Evolutionary conservation across 768 basidiomycete species (phyloP), one percentile per base, ranked within the genome.

Genomic region (Tylopilus vinaceipallidus): DNA sequence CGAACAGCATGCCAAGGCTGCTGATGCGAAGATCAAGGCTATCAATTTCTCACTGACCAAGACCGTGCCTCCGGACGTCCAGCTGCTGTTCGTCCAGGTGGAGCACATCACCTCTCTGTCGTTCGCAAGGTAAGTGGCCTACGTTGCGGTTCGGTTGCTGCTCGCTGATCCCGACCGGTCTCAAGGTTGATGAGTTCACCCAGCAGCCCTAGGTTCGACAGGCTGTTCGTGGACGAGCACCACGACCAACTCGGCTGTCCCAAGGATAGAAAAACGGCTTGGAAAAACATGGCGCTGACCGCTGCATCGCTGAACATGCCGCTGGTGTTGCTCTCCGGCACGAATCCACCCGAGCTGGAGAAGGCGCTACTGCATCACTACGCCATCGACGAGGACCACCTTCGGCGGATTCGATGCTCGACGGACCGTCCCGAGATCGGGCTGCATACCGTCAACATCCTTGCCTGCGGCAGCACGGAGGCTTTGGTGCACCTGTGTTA

Each of bases 71-170:
- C 2, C 8, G 0, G 51, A 42, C 0, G 26, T 22, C 2, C 54
- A 55, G 19, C 20, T 55, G 9, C 11, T 55, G 12, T 53, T 55
- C 14, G 16, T 49, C 6, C 50, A 55, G 16, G 54, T 55, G 0
- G 54, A 55, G 12, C 46, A 55, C 5, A 12, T 49, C 6, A n/a
- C 13, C 13, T n/a, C 14, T 9, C 5, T 20, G 2, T 17, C 26
- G 2, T 50, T 50, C 13, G 4, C 4, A 2, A 5, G 24, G 47
- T 49, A 20, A 41, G 51, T 38, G 16, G n/a, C n/a, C n/a, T n/a
- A n/a, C n/a, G n/a, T n/a, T n/a, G n/a, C n/a, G n/a, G n/a, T n/a
- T n/a, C n/a, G n/a, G n/a, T n/a, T n/a, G n/a, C n/a, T n/a, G n/a
- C n/a, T n/a, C n/a, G n/a, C n/a, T n/a, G n/a, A n/a, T n/a, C n/a